These are phyloP conservation scores for Quercus glauca DNA, from an alignment of 306 rosid genomes.

Conservation along the genomic window DNA sequence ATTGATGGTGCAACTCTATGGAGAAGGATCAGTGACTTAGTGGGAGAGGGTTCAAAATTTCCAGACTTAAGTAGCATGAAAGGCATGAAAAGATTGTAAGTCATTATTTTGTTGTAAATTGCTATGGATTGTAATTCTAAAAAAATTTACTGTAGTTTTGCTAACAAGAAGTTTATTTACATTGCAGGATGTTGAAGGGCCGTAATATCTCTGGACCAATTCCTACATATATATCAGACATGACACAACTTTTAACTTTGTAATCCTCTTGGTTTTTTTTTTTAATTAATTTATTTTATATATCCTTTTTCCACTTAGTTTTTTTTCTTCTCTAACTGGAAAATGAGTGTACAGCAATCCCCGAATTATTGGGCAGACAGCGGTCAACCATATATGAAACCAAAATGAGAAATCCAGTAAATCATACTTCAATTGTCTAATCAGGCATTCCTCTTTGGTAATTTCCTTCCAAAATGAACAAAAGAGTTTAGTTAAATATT, in stretches of 20 bases:
- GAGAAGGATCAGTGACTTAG: conserved; percentile 29
- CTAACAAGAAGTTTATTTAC: background rate
- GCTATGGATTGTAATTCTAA: background rate
- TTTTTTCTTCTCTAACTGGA: background rate
- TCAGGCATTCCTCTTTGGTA: too few relatives aligned
- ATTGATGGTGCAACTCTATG: background rate
- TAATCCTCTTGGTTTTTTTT: background rate
- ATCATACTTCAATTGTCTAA: too few relatives aligned
- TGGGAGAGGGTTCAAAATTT: conserved; percentile 16
- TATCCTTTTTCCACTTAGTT: too few relatives aligned
- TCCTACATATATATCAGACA: background rate
- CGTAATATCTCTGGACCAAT: conserved; percentile 14
- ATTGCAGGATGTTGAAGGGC: conserved; percentile 28
- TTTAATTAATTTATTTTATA: too few relatives aligned
- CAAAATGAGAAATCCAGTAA: too few relatives aligned
- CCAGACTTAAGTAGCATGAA: conserved; percentile 6
- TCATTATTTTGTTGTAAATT: background rate
- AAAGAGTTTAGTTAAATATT: too few relatives aligned
- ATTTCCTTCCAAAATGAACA: too few relatives aligned
- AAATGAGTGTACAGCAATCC: too few relatives aligned
- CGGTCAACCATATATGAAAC: too few relatives aligned
- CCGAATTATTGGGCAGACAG: too few relatives aligned
- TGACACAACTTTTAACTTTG: background rate
- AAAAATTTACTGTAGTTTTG: background rate
- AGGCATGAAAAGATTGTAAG: conserved; percentile 18